A percentile compares a stretch with the other conserved stretches of the same genome.
These are phyloP conservation scores for Guillardia theta DNA, from an alignment of 78 protist genomes.

Conservation along the genomic window DNA sequence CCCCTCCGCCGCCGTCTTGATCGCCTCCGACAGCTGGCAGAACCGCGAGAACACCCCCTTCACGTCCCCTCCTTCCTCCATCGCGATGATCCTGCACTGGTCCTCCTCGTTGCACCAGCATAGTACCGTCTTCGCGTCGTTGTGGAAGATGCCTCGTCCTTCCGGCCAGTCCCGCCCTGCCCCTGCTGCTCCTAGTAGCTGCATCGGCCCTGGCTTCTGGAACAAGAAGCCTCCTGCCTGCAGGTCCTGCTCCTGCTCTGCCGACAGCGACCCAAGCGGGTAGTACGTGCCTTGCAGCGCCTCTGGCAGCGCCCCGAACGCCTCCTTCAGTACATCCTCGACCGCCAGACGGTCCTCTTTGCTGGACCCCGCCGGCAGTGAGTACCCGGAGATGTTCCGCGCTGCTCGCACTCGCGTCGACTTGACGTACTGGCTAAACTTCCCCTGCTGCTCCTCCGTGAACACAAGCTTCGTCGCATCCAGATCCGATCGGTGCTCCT, in stretches of 20 bases:
- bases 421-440: conserved; percentile 42
- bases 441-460: not conserved
- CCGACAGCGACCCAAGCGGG: conserved; percentile 11
- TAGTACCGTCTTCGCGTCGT: conserved; percentile 15
- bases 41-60: conserved; percentile 23
- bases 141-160: conserved; percentile 48
- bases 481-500: conserved; percentile 36
- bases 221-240: not conserved
- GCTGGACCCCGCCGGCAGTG: not conserved
- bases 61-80: not conserved
- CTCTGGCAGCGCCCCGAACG: not conserved
- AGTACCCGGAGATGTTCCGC: conserved; percentile 5
- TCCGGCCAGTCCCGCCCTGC: conserved; percentile 46
- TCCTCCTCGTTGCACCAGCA: conserved; percentile 52
- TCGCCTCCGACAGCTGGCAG: not conserved
- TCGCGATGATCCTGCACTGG: conserved; percentile 24
- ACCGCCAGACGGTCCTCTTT: conserved; percentile 1
- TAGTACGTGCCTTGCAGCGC: conserved; percentile 30
- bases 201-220: conserved; percentile 30
- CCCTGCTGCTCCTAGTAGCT: not conserved
- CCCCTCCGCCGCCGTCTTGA: not conserved
- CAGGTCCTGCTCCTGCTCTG: conserved; percentile 30
- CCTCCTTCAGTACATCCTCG: conserved; percentile 6
- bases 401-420: conserved; percentile 40
- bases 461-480: not conserved